Evolutionary conservation across 2,329 filamentous ascomycete genomes (phyloP), one percentile per base, ranked within the genome.

Genomic region (Hypoxylon sp.): DNA sequence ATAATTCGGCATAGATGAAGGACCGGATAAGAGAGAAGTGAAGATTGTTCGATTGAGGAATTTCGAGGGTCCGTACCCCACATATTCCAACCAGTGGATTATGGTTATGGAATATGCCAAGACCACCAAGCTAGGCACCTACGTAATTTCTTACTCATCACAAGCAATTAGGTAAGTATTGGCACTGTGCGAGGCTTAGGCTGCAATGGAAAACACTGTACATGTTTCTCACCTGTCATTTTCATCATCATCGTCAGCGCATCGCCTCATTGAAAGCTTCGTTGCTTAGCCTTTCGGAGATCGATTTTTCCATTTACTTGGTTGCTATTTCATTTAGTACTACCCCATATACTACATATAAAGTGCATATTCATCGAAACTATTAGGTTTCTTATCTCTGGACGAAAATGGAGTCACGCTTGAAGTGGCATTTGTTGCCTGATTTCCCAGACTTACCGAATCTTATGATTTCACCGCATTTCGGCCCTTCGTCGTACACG

Each of bases 391-490:
- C n/a, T 36, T 7, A 17, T 21, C 26, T 9, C n/a, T 4, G 20
- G 15, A 38, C 20, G 12, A 9, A 41, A 6, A 66, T 63, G 61
- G 51, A 55, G 20, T 73, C 47, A 8, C 27, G 42, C 11, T 50
- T 75, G 8, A 63, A 51, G 60, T 84, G 81, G 81, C 71, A 73
- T 40, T 74, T 74, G 21, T 69, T 83, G 51, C 78, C 78, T 29
- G 65, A 69, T 11, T 74, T 74, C 25, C 63, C 70, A 8, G 69
- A 71, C 12, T 60, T 84, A 4, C 88, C 87, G 7, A 74, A 79
- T 26, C 76, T 92, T 5, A 75, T 92, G 23, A 75, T 88, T 31
- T 88, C 87, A 54, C 74, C 80, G 13, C 64, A 69, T 19, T 84
- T 88, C 63, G 73, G 73, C 4, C 41, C 73, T 11, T 70, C 77